These are phyloP conservation scores for Acanthamoeba royreba DNA, from an alignment of 208 protist species.

Conservation along the genomic window DNA sequence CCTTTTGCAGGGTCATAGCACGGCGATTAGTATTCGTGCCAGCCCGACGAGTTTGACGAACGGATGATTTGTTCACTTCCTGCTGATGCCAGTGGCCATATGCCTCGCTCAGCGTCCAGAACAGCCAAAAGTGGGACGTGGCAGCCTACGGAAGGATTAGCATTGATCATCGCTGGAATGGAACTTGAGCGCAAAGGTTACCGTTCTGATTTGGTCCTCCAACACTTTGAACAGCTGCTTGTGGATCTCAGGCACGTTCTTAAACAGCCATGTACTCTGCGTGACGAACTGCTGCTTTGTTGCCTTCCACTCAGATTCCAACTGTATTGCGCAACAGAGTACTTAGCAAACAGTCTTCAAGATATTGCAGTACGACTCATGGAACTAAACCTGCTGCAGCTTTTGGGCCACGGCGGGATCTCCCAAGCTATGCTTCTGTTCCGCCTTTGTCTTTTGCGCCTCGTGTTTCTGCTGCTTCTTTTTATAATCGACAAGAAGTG, in stretches of 20 bases:
- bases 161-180: neutral
- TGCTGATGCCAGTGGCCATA: neutral
- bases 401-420: neutral
- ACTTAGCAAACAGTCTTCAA: neutral
- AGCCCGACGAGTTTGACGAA: neutral
- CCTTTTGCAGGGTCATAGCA: neutral
- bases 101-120: slow-evolving; percentile 12
- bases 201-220: neutral
- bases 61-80: neutral
- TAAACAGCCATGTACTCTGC: neutral
- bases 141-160: neutral
- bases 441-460: neutral
- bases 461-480: neutral
- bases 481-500: neutral
- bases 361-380: neutral
- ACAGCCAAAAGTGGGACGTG: slow-evolving; percentile 4
- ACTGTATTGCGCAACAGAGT: no score
- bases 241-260: neutral
- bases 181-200: neutral
- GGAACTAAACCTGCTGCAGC: neutral
- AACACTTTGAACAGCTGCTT: neutral
- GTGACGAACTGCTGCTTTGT: neutral
- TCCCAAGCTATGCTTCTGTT: neutral
- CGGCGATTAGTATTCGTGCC: neutral
- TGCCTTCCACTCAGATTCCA: neutral